Base-by-base conservation (phyloP, 225 moss, liverwort and hornwort genomes). In the Bryum argenteum region DNA sequence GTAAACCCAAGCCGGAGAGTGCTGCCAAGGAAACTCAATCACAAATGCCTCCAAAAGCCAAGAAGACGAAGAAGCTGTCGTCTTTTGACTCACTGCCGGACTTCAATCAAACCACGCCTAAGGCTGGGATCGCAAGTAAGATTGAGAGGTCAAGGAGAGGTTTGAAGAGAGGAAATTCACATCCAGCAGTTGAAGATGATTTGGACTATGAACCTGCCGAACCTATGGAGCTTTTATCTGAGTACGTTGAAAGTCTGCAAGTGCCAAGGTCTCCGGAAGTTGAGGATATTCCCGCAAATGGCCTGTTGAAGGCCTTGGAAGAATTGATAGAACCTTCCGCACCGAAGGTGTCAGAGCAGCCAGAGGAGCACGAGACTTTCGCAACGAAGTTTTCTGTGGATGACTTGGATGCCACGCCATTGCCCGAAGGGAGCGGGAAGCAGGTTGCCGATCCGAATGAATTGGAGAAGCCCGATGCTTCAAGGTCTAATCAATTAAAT, bases 71-170 rank as follows among this genome's bases (percentile, higher is more conserved):
- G 58, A 81, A 61, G 70, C 63, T 85, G 62, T 63, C 81, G 43
- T 85, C 85, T 60, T 75, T 85, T 37, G 85, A 85, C 57, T 73
- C 71, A 76, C 52, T 65, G 15, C 81, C 75, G 65, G 81, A 85
- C 66, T 70, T 73, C 73, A 48, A 61, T 58, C 81, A 85, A 62
- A 24, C 54, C 14, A 15, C 45, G 33, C 58, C 53, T 56, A 85
- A 76, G 73, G n/a, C 41, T 67, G 81, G 85, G 9, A 70, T 66
- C 73, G 77, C 79, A 41, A 60, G 69, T 58, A 85, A 57, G 73
- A 81, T 66, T 62, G 85, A 85, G 62, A 85, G 79, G 53, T 48
- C 76, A 41, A 85, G 65, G 57, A 75, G 81, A 58, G 45, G 81
- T 58, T 22, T 76, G 8, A 81, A 73, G 73, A 82, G 79, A 76